These are phyloP conservation scores for Aspergillus tamarii DNA, from an alignment of 2,329 filamentous ascomycete species.

Conservation along the genomic window DNA sequence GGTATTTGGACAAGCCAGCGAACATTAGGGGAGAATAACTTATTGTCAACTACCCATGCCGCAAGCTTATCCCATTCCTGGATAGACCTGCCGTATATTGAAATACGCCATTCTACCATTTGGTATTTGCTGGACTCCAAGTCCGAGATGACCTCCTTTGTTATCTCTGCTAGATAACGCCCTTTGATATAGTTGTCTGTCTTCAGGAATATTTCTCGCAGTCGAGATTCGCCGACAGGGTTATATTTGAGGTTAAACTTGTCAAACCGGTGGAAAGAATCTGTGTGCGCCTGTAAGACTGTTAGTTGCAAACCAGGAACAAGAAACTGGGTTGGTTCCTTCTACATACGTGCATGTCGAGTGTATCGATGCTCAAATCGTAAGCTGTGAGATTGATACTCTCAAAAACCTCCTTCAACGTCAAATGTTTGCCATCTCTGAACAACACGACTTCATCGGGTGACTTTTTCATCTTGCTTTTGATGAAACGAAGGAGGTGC, in stretches of 20 bases:
- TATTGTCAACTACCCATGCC: constrained; percentile 97
- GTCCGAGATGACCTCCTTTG: constrained; percentile 95
- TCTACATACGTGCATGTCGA: constrained; percentile 89
- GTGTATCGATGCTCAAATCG: constrained; percentile 94
- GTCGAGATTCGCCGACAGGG: constrained; percentile 88
- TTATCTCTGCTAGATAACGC: constrained; percentile 94
- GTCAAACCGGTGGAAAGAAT: constrained; percentile 98
- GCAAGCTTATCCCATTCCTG: constrained; percentile 98
- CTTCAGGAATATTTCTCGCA: constrained; percentile 98
- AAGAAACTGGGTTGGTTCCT: not conserved
- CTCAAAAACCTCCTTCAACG: constrained; percentile 89
- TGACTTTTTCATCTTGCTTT: constrained; percentile 99
- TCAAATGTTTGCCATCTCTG: constrained; percentile 89
- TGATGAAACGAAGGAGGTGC: constrained; percentile 96
- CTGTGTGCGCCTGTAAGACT: constrained; percentile 75
- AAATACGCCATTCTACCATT: constrained; percentile 99
- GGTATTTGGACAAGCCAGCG: constrained; percentile 97
- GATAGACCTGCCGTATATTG: constrained; percentile 87
- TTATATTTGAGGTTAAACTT: constrained; percentile 99
- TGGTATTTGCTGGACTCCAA: constrained; percentile 99
- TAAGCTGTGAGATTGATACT: constrained; percentile 98
- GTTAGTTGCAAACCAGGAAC: constrained; percentile 14
- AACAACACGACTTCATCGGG: constrained; percentile 92
- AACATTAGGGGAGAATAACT: constrained; percentile 95
- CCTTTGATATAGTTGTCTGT: constrained; percentile 98